Evolutionary conservation across 305 asterid genomes (phyloP), one percentile per base, ranked within the genome.

Genomic region (Fraxinus greggii): DNA sequence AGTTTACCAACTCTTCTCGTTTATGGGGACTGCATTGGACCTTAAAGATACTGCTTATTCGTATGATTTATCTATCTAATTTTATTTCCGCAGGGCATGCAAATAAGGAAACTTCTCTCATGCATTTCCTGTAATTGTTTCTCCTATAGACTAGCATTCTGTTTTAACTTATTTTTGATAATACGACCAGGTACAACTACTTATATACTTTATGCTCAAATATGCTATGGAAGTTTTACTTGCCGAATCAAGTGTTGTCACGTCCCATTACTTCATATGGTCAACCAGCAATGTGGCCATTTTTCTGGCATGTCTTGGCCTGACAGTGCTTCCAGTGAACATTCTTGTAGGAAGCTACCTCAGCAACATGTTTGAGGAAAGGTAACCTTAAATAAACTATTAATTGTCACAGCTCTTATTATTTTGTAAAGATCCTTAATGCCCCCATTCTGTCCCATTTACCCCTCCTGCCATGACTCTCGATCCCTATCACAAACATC

Each of bases 141-240:
- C 23, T 0, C 33, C n/a, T 4, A 1, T 67, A 26, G 74, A 67
- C 35, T 67, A 28, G 21, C 74, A 10, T 12, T 28, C 74, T 67
- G 21, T 67, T 65, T 63, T 26, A 26, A 10, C 74, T 69, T 69
- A 69, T 5, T 31, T 69, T 69, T 29, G 23, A 28, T 21, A 29
- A 70, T 17, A 17, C 35, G 45, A 32, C 24, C 91, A 92, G 95
- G 97, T 91, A 24, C 97, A 91, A 48, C 81, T 93, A 26, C 78
- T 91, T 21, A 81, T 93, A 81, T 93, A 93, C 87, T 93, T 93
- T 70, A 93, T 93, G 97, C 91, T 93, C 69, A 93, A 93, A 87
- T 92, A 93, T 56, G 94, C 96, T 0, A 93, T 90, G 97, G 97
- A 93, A 87, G 92, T 93, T 74, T 83, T 92, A 78, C 88, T 93